phyloP scores from a whole-genome alignment of 2,329 filamentous ascomycete genomes.

The Alternaria arbusti region DNA sequence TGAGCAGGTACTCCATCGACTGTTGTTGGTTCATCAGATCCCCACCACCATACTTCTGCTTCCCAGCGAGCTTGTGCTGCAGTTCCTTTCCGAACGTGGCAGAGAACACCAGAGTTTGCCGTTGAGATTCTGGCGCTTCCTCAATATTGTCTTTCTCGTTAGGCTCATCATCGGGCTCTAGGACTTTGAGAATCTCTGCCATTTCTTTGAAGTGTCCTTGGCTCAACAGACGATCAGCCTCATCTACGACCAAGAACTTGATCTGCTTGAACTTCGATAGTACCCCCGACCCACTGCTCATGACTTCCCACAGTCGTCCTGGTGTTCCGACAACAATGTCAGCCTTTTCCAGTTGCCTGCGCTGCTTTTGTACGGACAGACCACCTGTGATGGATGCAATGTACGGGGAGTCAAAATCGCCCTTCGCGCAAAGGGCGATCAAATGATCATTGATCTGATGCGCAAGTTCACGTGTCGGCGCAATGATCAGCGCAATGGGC shows the following conservation, averaged over 20 bases:
- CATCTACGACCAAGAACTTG: conserved; percentile 86
- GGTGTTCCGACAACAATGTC: conserved; percentile 95
- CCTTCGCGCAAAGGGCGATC: conserved; percentile 71
- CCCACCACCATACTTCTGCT: conserved; percentile 58
- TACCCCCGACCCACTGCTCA: conserved; percentile 75
- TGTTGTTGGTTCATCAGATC: conserved; percentile 75
- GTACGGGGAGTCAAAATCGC: conserved; percentile 64
- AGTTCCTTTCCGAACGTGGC: conserved; percentile 92
- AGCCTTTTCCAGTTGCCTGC: conserved; percentile 79
- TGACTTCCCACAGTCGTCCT: conserved; percentile 91
- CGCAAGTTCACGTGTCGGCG: conserved; percentile 90
- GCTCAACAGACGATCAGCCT: conserved; percentile 89
- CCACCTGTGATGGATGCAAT: conserved; percentile 93
- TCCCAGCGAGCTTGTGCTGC: conserved; percentile 84
- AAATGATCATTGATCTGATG: conserved; percentile 90
- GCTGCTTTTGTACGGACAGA: conserved; percentile 92
- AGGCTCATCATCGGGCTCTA: conserved; percentile 69
- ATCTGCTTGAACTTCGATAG: conserved; percentile 75
- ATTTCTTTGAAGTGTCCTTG: conserved; percentile 96
- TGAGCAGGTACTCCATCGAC: conserved; percentile 90
- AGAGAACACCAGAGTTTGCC: conserved; percentile 95
- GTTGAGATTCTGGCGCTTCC: conserved; percentile 46
- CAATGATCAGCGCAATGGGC: conserved; percentile 74
- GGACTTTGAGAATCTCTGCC: conserved; percentile 80
- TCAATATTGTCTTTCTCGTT: conserved; percentile 48